Base-by-base conservation (phyloP, 2,329 filamentous ascomycete species). In the Neobulgaria alba region DNA sequence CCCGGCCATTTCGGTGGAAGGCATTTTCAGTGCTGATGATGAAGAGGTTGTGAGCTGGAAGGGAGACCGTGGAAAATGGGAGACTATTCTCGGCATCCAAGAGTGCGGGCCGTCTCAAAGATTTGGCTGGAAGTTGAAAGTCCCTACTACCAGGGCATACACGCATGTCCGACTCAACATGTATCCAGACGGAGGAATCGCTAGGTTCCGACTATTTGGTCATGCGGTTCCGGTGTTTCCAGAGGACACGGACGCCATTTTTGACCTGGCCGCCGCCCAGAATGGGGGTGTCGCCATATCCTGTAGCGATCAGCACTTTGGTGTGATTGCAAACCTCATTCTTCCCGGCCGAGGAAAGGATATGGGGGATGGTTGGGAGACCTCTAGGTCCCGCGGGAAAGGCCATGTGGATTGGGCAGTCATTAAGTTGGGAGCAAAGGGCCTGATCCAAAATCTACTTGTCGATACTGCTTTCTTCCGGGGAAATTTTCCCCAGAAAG, bases 331-430 rank as follows among this genome's bases (percentile, higher is more conserved):
- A 58, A 89, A 90, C 63, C 67, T 90, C 23, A 71, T 89, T n/a
- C 68, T 89, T 3, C 85, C 85, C 0, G 84, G 83, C 2, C 72
- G 85, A 18, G 85, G 85, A 31, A 79, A 81, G 60, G 83, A 92
- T 63, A 92, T 92, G 85, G 82, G 85, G 37, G 85, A 90, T 59
- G 86, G 85, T 5, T 92, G 86, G 85, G 85, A 92, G 65, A 92
- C 85, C 41, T 77, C 81, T 50, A 73, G 85, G 39, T 86, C 82
- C 26, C 68, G 86, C 36, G 77, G 71, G 37, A 78, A 76, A 60
- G 77, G 69, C 33, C 85, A 92, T 61, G 65, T 84, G 15, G 85
- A 92, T 62, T 92, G 86, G 85, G 71, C 79, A n/a, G 77, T 90
- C 51, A 75, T 92, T 49, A 74, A 76, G 35, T 73, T 92, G 15